Evolutionary conservation across 352 stramenopile species (phyloP).

Genomic region (Globisporangium uncinulatum): DNA sequence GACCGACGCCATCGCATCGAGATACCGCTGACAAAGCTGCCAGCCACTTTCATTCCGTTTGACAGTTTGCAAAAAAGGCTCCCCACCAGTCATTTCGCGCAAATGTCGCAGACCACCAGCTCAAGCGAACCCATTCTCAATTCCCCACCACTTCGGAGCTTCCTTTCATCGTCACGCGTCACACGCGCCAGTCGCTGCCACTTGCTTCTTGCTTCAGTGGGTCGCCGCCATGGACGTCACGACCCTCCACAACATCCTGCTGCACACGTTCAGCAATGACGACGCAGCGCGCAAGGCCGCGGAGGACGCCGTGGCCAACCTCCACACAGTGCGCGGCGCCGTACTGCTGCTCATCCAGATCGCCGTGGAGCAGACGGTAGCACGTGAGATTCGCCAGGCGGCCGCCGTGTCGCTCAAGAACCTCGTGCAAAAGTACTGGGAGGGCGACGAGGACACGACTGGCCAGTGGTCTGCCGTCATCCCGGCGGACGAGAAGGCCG

Average conservation of each 20-base stretch:
- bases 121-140: no score
- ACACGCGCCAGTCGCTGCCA: neutral
- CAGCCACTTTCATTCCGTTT: neutral
- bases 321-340: conserved; percentile 69
- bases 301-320: conserved; percentile 63
- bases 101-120: neutral
- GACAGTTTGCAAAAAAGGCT: no score
- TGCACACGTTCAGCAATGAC: conserved; percentile 84
- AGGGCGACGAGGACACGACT: conserved; percentile 67
- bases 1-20: no score
- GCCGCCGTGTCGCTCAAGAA: conserved; percentile 95
- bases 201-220: no score
- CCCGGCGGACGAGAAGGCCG: conserved; percentile 57
- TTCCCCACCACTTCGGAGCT: neutral
- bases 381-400: conserved; percentile 87
- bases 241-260: conserved; percentile 85
- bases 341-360: conserved; percentile 82
- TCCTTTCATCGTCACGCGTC: no score
- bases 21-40: no score
- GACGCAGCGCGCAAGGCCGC: conserved; percentile 64
- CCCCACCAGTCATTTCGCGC: no score
- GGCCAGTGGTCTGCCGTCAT: conserved; percentile 68
- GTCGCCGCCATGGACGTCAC: conserved; percentile 73
- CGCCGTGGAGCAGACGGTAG: conserved; percentile 60
- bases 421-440: conserved; percentile 93